Percentiles rank a stretch among this genome's conserved stretches.
Conservation (phyloP, 306 rosid species). For the Quercus ilex region DNA sequence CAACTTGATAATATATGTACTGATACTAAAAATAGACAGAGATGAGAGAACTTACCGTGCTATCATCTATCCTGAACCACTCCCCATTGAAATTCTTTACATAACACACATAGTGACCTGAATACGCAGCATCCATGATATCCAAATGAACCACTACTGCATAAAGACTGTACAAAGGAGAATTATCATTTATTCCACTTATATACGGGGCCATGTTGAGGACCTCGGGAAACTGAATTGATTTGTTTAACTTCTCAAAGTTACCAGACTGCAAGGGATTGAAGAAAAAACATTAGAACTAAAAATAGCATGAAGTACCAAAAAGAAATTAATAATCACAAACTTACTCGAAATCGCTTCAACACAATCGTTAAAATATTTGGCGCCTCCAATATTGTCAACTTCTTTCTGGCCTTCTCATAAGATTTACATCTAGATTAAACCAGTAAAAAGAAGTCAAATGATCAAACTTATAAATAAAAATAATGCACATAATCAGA, state of each 20-base stretch:
- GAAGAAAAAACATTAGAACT: constrained; percentile 23
- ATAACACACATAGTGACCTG: constrained; percentile 79
- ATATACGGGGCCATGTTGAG: constrained; percentile 70
- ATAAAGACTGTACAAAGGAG: constrained; percentile 60
- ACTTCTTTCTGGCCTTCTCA: constrained; percentile 73
- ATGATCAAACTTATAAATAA: background rate
- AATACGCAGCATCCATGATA: constrained; percentile 59
- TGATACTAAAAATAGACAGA: background rate
- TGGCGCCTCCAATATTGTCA: constrained; percentile 72
- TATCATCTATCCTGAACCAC: constrained; percentile 74
- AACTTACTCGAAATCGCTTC: constrained; percentile 70
- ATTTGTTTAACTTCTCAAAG: constrained; percentile 67
- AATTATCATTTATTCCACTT: constrained; percentile 48
- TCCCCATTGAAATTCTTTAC: constrained; percentile 57
- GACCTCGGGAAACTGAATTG: constrained; percentile 58
- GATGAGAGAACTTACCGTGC: constrained; percentile 39
- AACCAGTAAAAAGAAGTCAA: background rate
- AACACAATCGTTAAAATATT: constrained; percentile 76
- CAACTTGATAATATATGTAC: background rate
- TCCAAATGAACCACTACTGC: constrained; percentile 86
- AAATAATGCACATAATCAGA: background rate
- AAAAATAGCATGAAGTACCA: background rate
- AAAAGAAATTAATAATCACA: constrained; percentile 6
- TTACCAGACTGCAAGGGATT: constrained; percentile 60
- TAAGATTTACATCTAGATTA: constrained; percentile 63